Base-by-base conservation (phyloP, 2,329 filamentous ascomycete species). In the Aspergillus ustus region DNA sequence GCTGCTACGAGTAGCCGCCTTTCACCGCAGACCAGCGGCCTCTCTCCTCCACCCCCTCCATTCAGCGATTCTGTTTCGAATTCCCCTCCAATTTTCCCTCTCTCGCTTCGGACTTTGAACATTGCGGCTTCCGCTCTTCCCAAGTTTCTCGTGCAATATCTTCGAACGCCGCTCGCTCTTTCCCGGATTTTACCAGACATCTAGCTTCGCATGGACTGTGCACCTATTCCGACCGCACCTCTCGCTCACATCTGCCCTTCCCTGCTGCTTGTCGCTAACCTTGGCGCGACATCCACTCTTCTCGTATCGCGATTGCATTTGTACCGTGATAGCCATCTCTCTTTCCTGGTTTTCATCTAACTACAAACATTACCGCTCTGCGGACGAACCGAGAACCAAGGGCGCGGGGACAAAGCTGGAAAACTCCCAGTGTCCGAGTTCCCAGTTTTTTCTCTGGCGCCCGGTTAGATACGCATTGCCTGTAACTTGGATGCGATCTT, bases 401-500 rank as follows among this genome's bases (percentile, higher is more conserved):
- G 53, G 40, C 46, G 45, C 43, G 37, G 37, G 19, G 56, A 52
- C 49, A 25, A 44, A 29, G 15, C 44, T 29, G 50, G 31, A 31
- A 28, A 40, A 20, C 20, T 9, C 25, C 43, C 22, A 13, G 37
- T 45, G 4, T 29, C 11, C 58, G n/a, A 29, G 29, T 20, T 28
- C 8, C 20, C 52, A 46, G 49, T 50, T 48, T 31, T 52, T 50
- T 46, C 52, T 43, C 52, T 28, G 59, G 37, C 25, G 48, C 54
- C 49, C 31, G 29, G 48, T 34, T 22, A 49, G 40, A 31, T 17
- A 52, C 48, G 19, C 48, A 52, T 46, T 15, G 11, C 20, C 40
- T 25, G 15, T 50, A 55, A 64, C 48, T 63, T 55, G 65, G 40
- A 64, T 67, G 65, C 52, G 46, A 56, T 29, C 56, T 53, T 40